Evolutionary conservation across 768 basidiomycete species (phyloP).

Genomic region (Collybia sordida): DNA sequence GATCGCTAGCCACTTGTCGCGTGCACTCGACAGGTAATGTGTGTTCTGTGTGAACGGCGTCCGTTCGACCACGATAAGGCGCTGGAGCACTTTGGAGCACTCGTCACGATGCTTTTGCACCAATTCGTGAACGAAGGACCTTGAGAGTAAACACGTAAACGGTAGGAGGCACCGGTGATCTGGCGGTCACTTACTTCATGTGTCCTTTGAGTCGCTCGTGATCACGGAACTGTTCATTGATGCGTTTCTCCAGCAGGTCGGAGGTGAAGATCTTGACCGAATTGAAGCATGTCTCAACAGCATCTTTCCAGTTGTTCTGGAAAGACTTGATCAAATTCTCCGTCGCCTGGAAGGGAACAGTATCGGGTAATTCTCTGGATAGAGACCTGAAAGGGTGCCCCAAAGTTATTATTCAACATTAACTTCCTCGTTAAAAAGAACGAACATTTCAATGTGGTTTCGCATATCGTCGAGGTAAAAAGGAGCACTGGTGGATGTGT

Average conservation of each 20-base stretch:
- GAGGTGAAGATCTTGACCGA: too few relatives aligned
- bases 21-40: slow-evolving; percentile 31
- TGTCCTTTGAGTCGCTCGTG: too few relatives aligned
- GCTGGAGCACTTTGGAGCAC: slow-evolving; percentile 20
- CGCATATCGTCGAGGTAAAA: slow-evolving; percentile 27
- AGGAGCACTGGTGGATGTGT: too few relatives aligned
- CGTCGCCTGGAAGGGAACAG: slow-evolving; percentile 34
- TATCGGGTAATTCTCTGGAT: slow-evolving; percentile 32
- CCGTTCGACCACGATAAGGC: slow-evolving; percentile 30
- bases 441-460: slow-evolving; percentile 25
- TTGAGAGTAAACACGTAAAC: slow-evolving; percentile 14
- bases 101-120: slow-evolving; percentile 11
- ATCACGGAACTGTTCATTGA: too few relatives aligned
- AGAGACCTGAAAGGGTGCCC: slow-evolving; percentile 26
- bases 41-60: slow-evolving; percentile 40
- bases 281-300: slow-evolving; percentile 17
- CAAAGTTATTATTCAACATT: too few relatives aligned
- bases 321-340: slow-evolving; percentile 25
- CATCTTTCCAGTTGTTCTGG: slow-evolving; percentile 25
- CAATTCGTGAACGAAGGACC: slow-evolving; percentile 13
- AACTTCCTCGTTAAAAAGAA: too few relatives aligned
- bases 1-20: slow-evolving; percentile 31
- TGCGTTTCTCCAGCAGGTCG: too few relatives aligned
- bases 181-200: too few relatives aligned
- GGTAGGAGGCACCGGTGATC: too few relatives aligned